These are phyloP conservation scores for Penicillium freii DNA, from an alignment of 2,329 filamentous ascomycete genomes.

Conservation along the genomic window DNA sequence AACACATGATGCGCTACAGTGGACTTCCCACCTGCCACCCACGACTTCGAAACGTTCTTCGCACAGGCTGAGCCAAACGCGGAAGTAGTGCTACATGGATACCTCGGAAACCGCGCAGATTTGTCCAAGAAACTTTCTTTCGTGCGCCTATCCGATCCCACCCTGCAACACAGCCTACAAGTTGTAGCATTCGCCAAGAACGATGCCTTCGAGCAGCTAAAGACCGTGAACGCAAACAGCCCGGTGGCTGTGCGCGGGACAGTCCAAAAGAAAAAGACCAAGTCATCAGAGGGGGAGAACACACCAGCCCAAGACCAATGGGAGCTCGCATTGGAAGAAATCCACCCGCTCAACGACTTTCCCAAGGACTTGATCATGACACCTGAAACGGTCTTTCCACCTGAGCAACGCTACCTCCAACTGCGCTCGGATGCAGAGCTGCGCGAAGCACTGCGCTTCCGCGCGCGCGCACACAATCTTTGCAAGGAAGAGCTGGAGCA, in stretches of 20 bases:
- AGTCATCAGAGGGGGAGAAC: constrained; percentile 25
- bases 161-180: constrained; percentile 49
- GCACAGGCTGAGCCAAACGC: constrained; percentile 33
- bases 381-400: constrained; percentile 69
- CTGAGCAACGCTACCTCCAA: constrained; percentile 76
- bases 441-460: constrained; percentile 66
- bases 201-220: constrained; percentile 42
- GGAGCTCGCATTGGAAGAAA: constrained; percentile 61
- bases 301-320: constrained; percentile 40
- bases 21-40: constrained; percentile 47
- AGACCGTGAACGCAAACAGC: constrained; percentile 49
- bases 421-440: constrained; percentile 71
- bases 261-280: constrained; percentile 43
- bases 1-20: constrained; percentile 36
- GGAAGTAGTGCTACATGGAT: constrained; percentile 63
- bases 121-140: constrained; percentile 70
- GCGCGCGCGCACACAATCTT: constrained; percentile 59
- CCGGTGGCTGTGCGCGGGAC: constrained; percentile 56
- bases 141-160: constrained; percentile 54
- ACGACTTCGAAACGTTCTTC: constrained; percentile 40
- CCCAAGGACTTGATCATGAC: constrained; percentile 74
- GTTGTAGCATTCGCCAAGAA: constrained; percentile 47
- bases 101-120: constrained; percentile 66
- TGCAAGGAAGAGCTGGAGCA: constrained; percentile 56
- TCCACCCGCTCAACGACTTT: constrained; percentile 70